Conservation (phyloP, 306 rosid genomes). For the Phaseolus lunatus region DNA sequence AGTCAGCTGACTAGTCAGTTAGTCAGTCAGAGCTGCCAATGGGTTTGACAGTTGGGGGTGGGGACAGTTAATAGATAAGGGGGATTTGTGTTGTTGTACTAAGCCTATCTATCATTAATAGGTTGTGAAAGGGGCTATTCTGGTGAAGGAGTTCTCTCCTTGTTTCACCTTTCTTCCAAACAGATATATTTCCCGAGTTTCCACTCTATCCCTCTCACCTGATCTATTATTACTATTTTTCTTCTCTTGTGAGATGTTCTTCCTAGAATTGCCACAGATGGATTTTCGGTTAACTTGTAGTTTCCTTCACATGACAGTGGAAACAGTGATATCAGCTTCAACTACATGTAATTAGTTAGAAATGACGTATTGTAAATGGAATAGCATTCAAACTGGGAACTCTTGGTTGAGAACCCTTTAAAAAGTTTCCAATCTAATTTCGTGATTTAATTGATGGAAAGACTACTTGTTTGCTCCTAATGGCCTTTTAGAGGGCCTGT, state of each 20-base stretch:
- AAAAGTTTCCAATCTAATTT: not conserved
- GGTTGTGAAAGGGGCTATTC: not conserved
- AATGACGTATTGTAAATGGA: slow-evolving; percentile 5
- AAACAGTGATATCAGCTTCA: slow-evolving; percentile 3
- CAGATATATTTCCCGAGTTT: not conserved
- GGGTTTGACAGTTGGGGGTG: not conserved
- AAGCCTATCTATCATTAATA: not conserved
- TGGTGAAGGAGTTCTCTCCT: slow-evolving; percentile 1
- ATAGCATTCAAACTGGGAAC: slow-evolving; percentile 1
- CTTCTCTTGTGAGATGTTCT: not conserved
- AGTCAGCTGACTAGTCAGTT: not conserved
- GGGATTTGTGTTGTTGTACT: slow-evolving; percentile 4
- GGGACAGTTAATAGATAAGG: not conserved
- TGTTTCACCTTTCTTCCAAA: not conserved
- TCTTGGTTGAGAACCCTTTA: slow-evolving; percentile 8
- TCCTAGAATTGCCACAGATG: not conserved
- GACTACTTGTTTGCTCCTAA: not conserved
- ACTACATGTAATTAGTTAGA: slow-evolving; percentile 7
- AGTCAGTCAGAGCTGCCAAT: not conserved
- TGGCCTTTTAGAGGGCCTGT: not conserved
- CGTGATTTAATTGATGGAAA: not conserved
- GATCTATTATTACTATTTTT: not conserved
- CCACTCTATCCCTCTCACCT: not conserved
- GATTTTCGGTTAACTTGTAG: not conserved
- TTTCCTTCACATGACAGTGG: slow-evolving; percentile 12